These are phyloP conservation scores for Colletotrichum lini DNA, from an alignment of 2,329 filamentous ascomycete genomes.

Conservation along the genomic window DNA sequence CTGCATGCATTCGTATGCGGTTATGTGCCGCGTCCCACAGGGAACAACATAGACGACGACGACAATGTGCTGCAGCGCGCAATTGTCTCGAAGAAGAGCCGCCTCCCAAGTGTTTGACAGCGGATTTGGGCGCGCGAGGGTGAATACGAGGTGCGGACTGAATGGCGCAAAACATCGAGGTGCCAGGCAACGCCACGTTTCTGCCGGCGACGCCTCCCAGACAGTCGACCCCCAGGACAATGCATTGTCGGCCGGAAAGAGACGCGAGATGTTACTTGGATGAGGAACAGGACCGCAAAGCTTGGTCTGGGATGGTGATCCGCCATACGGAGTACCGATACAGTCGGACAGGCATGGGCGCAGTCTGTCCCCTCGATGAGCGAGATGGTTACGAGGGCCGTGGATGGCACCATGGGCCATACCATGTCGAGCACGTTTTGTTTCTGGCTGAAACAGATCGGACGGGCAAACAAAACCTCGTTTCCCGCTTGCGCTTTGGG, in stretches of 20 bases:
- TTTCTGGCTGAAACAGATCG: neutral
- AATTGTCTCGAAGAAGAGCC: neutral
- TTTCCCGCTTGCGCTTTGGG: neutral
- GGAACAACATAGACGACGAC: neutral
- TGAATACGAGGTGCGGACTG: slow-evolving; percentile 3
- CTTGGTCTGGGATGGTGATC: neutral
- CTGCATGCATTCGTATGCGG: neutral
- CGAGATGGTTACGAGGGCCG: neutral
- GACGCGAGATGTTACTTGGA: neutral
- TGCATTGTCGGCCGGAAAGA: slow-evolving; percentile 1
- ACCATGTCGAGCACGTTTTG: neutral
- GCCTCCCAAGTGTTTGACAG: neutral
- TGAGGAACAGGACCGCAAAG: neutral
- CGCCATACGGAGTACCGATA: neutral
- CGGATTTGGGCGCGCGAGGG: neutral
- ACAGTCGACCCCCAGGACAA: neutral
- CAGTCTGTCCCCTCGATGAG: no score
- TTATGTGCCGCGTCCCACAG: neutral
- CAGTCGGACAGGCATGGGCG: neutral
- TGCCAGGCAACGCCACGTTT: slow-evolving; percentile 3
- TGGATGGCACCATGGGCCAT: slow-evolving; percentile 2
- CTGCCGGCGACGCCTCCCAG: neutral
- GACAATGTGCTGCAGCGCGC: neutral
- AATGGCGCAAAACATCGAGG: neutral
- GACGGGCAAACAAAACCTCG: neutral